Conservation (phyloP, 805 yeast species). For the Yamadazyma laniorum region DNA sequence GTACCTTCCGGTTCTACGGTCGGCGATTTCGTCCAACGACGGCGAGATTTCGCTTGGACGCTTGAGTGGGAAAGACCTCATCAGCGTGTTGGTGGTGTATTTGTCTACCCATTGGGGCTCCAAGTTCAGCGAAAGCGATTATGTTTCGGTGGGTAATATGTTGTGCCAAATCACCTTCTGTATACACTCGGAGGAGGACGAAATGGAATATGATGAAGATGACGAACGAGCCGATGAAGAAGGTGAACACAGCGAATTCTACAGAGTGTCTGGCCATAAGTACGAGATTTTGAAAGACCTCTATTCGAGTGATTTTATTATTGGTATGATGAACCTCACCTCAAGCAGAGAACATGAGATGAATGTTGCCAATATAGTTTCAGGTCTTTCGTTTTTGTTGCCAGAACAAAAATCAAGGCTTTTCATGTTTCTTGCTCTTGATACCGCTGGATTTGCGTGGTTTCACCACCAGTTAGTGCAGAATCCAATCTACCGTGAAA, state of each 20-base stretch:
- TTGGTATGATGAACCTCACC: constrained; percentile 16
- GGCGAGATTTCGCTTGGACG: background rate
- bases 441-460: constrained; percentile 38
- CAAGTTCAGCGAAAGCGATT: background rate
- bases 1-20: background rate
- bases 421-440: constrained; percentile 40
- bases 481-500: constrained; percentile 16
- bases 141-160: background rate
- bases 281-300: constrained; percentile 14
- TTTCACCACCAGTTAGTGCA: constrained; percentile 25
- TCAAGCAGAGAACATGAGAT: background rate
- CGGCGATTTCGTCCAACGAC: background rate
- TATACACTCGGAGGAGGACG: constrained; percentile 14
- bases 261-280: background rate
- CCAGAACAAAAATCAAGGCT: constrained; percentile 38
- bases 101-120: background rate
- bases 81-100: constrained; percentile 3
- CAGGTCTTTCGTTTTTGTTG: constrained; percentile 34
- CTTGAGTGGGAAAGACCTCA: background rate
- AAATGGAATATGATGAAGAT: constrained; percentile 22
- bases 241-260: constrained; percentile 1
- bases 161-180: constrained; percentile 16
- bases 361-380: constrained; percentile 18
- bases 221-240: constrained; percentile 20
- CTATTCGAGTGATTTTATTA: constrained; percentile 22